Evolutionary conservation across 257 asterid genomes (phyloP), one percentile per base, ranked within the genome.

Genomic region (Solanum bulbocastanum): DNA sequence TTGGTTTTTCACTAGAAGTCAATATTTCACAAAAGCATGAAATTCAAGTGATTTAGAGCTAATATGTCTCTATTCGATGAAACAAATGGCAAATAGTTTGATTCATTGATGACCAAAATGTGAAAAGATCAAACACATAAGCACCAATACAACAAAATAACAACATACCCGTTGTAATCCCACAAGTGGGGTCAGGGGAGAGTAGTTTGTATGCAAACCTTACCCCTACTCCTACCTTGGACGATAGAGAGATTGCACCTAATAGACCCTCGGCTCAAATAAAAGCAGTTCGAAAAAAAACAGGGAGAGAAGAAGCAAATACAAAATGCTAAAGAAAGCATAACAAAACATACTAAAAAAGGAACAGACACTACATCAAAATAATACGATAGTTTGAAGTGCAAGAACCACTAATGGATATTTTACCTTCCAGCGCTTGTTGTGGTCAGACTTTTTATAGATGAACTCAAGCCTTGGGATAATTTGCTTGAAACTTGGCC

Each of bases 401-500:
- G 49, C 15, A 42, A 42, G 49, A 42, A 42, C 49, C 15, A 42
- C 49, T 40, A 40, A 9, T n/a, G 88, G 86, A 49, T 73, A 9
- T 2, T 44, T 46, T 86, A 96, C 99, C 98, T 92, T 96, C 99
- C 99, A 96, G 78, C 92, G 94, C 88, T 92, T 91, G 87, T 95
- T 91, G 89, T 87, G 95, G 86, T 94, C 95, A 88, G 92, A 90
- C 78, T 91, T 92, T 87, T 91, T 92, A 89, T 89, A 92, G 75
- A 94, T 94, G 88, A 92, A 89, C 88, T 92, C 98, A 75, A 96
- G 91, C 62, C 93, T 93, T 7, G 98, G 98, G 87, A 96, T 96
- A 58, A 96, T 95, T 88, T 94, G 92, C 95, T 94, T 94, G 83
- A 96, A 96, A 22, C 98, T 93, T 12, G 99, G 99, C 78, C 99